These are phyloP conservation scores for Neoboletus subvelutipes DNA, from an alignment of 768 basidiomycete species.

Conservation along the genomic window DNA sequence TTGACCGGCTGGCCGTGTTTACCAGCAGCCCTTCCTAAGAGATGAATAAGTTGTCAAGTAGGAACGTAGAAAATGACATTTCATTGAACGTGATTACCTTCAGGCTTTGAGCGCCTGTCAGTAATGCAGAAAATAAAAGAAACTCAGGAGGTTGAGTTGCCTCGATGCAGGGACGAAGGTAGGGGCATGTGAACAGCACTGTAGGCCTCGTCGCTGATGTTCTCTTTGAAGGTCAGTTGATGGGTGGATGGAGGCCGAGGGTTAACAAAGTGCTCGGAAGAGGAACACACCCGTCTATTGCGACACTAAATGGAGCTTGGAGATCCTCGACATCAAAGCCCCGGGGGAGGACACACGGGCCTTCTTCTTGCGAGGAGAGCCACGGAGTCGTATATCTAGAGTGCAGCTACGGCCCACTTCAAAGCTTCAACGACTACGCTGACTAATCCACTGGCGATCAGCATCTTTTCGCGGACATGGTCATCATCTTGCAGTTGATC, in stretches of 20 bases:
- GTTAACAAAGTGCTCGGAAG: not conserved
- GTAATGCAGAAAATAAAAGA: not conserved
- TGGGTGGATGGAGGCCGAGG: not conserved
- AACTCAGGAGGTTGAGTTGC: too few relatives aligned
- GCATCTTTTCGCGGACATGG: too few relatives aligned
- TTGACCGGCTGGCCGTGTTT: not conserved
- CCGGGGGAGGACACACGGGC: too few relatives aligned
- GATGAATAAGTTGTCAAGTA: not conserved
- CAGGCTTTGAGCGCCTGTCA: not conserved
- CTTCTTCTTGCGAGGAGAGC: too few relatives aligned
- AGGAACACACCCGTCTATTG: not conserved
- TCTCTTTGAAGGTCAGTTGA: not conserved
- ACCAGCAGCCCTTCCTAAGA: not conserved
- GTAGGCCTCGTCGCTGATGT: not conserved
- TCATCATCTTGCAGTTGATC: constrained; percentile 33
- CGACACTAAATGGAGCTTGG: not conserved
- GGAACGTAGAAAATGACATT: not conserved
- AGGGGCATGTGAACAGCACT: not conserved
- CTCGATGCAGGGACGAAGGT: too few relatives aligned
- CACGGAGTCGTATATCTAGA: too few relatives aligned
- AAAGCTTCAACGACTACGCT: too few relatives aligned
- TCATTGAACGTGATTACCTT: not conserved
- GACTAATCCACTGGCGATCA: too few relatives aligned
- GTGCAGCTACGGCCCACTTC: too few relatives aligned
- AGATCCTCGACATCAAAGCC: not conserved